Evolutionary conservation across 2,329 filamentous ascomycete species (phyloP).

Genomic region (Ramularia collo-cygni): DNA sequence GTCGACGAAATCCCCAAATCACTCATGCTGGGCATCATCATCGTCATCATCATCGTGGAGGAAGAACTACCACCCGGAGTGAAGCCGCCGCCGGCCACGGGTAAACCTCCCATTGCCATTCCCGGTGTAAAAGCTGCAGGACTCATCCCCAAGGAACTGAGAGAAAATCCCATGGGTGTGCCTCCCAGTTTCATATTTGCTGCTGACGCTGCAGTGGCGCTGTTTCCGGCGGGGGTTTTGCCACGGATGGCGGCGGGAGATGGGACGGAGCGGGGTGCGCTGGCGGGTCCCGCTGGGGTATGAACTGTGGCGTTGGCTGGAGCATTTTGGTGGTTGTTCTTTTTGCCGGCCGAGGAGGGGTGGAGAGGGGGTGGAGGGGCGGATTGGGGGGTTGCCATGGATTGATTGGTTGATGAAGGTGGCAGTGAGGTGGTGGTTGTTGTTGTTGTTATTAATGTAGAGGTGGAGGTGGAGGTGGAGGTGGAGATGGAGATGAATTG

Average conservation of each 20-base stretch:
- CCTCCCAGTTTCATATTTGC: slow-evolving; percentile 25
- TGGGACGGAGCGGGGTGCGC: slow-evolving; percentile 28
- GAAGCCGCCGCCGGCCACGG: too few relatives aligned
- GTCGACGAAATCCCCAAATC: slow-evolving; percentile 41
- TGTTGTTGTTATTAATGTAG: slow-evolving; percentile 27
- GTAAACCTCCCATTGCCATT: too few relatives aligned
- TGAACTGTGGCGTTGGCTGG: slow-evolving; percentile 23
- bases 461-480: too few relatives aligned
- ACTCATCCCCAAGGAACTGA: slow-evolving; percentile 25
- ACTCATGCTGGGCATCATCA: slow-evolving; percentile 37
- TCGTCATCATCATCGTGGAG: slow-evolving; percentile 36
- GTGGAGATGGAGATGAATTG: too few relatives aligned
- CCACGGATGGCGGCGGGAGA: slow-evolving; percentile 25
- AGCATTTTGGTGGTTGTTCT: too few relatives aligned
- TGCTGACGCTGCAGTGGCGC: not conserved
- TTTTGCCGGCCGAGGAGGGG: too few relatives aligned
- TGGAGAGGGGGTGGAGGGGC: too few relatives aligned
- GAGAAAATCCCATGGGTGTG: slow-evolving; percentile 28
- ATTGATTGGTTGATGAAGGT: too few relatives aligned
- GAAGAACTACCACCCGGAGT: too few relatives aligned
- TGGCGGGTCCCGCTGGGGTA: slow-evolving; percentile 33
- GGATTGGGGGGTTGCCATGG: too few relatives aligned
- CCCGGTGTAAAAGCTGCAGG: too few relatives aligned
- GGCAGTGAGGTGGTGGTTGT: slow-evolving; percentile 15
- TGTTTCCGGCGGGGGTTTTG: slow-evolving; percentile 32